A percentile compares a stretch with the other conserved stretches of the same genome.
Evolutionary conservation across 1,284 basidiomycete species (phyloP).

Genomic region (Trichosporon asahii): DNA sequence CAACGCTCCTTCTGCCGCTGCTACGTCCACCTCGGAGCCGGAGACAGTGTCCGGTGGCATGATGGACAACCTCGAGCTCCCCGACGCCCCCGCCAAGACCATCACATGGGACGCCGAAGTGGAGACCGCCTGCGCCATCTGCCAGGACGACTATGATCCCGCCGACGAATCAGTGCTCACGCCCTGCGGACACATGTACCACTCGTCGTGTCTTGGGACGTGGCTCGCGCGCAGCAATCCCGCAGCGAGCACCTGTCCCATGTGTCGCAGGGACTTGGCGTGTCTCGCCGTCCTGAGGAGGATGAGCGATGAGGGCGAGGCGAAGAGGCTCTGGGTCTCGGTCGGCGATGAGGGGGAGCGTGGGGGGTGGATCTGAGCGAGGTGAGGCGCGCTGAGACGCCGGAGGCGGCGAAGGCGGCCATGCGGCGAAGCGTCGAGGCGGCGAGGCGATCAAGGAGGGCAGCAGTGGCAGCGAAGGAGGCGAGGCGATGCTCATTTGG

Average conservation of each 20-base stretch:
- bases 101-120: not conserved
- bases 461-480: not conserved
- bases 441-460: too few species aligned
- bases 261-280: slow-evolving; percentile 45
- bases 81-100: not conserved
- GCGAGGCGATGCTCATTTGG: too few species aligned
- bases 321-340: slow-evolving; percentile 13
- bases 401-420: too few species aligned
- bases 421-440: too few species aligned
- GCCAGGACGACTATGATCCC: slow-evolving; percentile 36
- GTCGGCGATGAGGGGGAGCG: not conserved
- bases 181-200: slow-evolving; percentile 48
- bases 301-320: slow-evolving; percentile 8
- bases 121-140: slow-evolving; percentile 16
- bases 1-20: too few species aligned
- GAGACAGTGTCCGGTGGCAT: not conserved
- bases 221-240: slow-evolving; percentile 34
- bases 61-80: not conserved
- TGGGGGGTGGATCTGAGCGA: slow-evolving; percentile 7
- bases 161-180: slow-evolving; percentile 30
- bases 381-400: not conserved
- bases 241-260: slow-evolving; percentile 40
- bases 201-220: slow-evolving; percentile 37
- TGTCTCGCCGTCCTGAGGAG: slow-evolving; percentile 21
- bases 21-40: too few species aligned